Evolutionary conservation across 139 green algal genomes (phyloP), one percentile per base, ranked within the genome.

Genomic region (Penium margaritaceum): DNA sequence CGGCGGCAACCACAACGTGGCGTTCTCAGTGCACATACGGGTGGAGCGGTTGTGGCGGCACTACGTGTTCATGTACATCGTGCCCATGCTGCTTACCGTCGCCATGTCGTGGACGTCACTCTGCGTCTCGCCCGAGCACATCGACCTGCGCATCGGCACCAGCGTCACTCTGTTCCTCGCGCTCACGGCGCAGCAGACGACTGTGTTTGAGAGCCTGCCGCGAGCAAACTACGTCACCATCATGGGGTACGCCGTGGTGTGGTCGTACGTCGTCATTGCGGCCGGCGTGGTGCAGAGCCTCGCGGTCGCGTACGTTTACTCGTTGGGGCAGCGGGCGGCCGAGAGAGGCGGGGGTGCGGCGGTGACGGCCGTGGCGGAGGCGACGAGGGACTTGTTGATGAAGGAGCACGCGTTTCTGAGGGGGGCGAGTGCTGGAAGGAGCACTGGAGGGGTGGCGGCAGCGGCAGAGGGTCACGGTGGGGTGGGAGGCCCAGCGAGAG

Each of bases 51-150:
- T 60, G 24, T 60, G 51, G 51, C 51, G 30, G 24, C 30, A 60
- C 51, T 60, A 60, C 51, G 24, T 60, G 24, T 60, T 60, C 51
- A n/a, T 60, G 24, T 60, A 33, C 51, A n/a, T 60, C 15, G 24
- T 60, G 14, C 51, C 51, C 51, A 60, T 24, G 24, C 30, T 60
- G 24, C 51, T 60, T 5, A 24, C 51, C 17, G 51, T 60, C 5
- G 51, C 51, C 15, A n/a, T 60, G 24, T 60, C 51, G 24, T 60
- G 51, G 51, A 60, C 51, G 14, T 60, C 51, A n/a, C 30, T 60
- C 51, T 60, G 51, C 51, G 19, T 60, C 24, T 60, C 51, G 0
- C 51, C 51, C 5, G 51, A 33, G 51, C 51, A 60, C 51, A n/a
- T 60, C 3, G 51, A 60, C 24, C 51, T 60, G 51, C 51, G 51